Evolutionary conservation across 225 moss, liverwort and hornwort species (phyloP).

Genomic region (Rhytidiadelphus loreus): DNA sequence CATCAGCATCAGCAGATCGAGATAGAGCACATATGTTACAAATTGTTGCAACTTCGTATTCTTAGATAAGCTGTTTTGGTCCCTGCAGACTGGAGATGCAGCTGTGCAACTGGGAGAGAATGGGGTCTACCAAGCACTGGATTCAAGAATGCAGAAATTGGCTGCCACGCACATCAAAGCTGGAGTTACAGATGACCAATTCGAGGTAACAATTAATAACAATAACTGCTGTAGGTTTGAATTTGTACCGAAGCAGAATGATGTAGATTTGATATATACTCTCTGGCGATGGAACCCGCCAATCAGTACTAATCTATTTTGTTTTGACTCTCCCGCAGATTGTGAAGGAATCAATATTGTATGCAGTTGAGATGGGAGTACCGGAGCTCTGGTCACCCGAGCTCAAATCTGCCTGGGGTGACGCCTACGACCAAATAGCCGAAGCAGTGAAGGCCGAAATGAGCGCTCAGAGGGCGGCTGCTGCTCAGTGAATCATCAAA

Average conservation of each 20-base stretch:
- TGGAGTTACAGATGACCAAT: constrained; percentile 36
- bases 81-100: constrained; percentile 35
- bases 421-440: constrained; percentile 21
- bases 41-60: background rate
- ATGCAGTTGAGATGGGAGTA: constrained; percentile 27
- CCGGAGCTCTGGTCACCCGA: constrained; percentile 34
- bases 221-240: too few species aligned
- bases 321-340: background rate
- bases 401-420: constrained; percentile 25
- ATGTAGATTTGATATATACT: background rate
- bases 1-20: background rate
- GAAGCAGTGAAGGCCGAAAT: constrained; percentile 22
- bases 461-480: constrained; percentile 12
- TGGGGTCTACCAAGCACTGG: constrained; percentile 12
- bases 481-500: background rate
- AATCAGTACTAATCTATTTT: background rate
- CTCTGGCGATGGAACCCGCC: background rate
- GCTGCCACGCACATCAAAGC: constrained; percentile 21
- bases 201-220: constrained; percentile 13
- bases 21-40: background rate
- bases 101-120: constrained; percentile 37
- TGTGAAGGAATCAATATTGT: constrained; percentile 28
- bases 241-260: background rate
- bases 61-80: background rate
- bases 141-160: constrained; percentile 11